These are phyloP conservation scores for Syncephalastrum contaminatum DNA, from an alignment of 371 early-diverging fungal species.

Conservation along the genomic window DNA sequence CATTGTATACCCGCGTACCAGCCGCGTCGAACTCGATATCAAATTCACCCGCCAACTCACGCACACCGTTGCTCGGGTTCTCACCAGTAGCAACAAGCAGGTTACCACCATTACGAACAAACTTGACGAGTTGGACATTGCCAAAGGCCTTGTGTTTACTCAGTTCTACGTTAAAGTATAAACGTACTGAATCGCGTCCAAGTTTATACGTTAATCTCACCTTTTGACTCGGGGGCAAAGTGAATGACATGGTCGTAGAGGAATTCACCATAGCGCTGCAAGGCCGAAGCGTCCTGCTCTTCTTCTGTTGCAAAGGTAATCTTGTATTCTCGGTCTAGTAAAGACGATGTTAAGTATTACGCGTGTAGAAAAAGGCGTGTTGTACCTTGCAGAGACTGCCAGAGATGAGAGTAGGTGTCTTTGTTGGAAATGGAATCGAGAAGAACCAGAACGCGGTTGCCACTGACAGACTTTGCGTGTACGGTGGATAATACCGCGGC, in stretches of 20 bases:
- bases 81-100: constrained; percentile 71
- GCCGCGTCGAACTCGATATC: constrained; percentile 79
- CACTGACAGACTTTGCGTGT: constrained; percentile 62
- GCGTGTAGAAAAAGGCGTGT: background rate
- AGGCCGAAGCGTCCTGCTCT: constrained; percentile 20
- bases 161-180: constrained; percentile 13
- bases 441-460: constrained; percentile 71
- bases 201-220: too few relatives aligned
- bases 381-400: constrained; percentile 65
- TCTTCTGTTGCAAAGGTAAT: constrained; percentile 50
- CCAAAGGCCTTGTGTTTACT: constrained; percentile 48
- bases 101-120: constrained; percentile 92
- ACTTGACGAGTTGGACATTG: constrained; percentile 71
- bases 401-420: constrained; percentile 56
- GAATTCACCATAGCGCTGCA: constrained; percentile 51
- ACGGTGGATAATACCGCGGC: constrained; percentile 25
- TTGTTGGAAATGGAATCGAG: constrained; percentile 62
- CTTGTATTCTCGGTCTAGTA: constrained; percentile 64
- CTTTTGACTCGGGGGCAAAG: constrained; percentile 62
- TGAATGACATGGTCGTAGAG: constrained; percentile 71
- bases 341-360: background rate
- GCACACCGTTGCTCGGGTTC: constrained; percentile 65
- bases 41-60: constrained; percentile 84
- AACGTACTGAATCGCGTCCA: background rate
- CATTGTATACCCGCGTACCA: constrained; percentile 69